These are phyloP conservation scores for Edaphochlamys debaryana DNA, from an alignment of 139 green algal genomes.

Conservation along the genomic window DNA sequence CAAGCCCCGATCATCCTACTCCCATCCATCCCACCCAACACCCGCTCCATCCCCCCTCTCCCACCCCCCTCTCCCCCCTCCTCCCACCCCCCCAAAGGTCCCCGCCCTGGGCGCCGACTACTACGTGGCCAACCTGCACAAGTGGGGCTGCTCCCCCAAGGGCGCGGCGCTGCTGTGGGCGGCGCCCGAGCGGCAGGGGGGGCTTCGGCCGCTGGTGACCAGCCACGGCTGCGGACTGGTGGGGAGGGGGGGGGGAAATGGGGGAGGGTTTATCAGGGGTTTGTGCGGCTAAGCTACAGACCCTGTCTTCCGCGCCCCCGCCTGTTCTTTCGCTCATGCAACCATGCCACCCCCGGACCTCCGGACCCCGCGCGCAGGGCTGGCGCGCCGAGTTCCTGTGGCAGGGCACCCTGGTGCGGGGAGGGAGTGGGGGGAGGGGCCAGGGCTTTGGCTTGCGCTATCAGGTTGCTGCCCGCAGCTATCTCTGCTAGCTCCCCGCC, in stretches of 20 bases:
- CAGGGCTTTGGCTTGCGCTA: no score
- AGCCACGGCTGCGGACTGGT: slow-evolving; percentile 58
- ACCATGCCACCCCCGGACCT: no score
- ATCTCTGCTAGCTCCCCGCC: no score
- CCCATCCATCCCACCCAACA: no score
- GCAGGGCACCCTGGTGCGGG: slow-evolving; percentile 72
- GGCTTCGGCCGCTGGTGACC: slow-evolving; percentile 53
- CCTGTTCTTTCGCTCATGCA: no score
- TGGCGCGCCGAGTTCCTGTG: slow-evolving; percentile 72
- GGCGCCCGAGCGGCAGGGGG: slow-evolving; percentile 23
- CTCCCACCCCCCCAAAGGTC: neutral
- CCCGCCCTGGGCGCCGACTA: slow-evolving; percentile 56
- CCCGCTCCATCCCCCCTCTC: neutral
- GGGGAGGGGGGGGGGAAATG: neutral
- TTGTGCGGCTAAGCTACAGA: no score
- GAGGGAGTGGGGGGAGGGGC: no score
- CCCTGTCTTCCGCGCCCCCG: no score
- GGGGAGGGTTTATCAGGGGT: no score
- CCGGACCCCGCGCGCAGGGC: slow-evolving; percentile 47
- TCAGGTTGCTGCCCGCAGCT: no score
- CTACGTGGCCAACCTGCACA: slow-evolving; percentile 74
- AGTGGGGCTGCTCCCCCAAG: slow-evolving; percentile 63
- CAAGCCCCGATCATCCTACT: no score
- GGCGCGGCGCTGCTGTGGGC: slow-evolving; percentile 69
- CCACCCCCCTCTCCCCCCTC: neutral